Percentiles rank a stretch among this genome's conserved stretches.
Conservation (phyloP, 306 rosid genomes). For the Chamaecrista fasciculata region DNA sequence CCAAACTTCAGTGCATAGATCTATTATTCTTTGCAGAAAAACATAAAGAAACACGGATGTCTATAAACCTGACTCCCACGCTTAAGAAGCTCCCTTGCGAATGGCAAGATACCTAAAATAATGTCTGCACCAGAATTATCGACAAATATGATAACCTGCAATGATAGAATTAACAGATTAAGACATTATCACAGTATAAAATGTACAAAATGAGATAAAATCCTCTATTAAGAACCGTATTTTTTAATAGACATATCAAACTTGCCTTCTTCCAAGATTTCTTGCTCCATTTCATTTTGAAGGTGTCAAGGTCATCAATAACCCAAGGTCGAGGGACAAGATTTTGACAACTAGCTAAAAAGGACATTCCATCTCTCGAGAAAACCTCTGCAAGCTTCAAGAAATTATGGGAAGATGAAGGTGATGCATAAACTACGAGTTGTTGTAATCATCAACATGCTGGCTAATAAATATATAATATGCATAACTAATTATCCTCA, state of each 20-base stretch:
- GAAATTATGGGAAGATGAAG: slow-evolving; percentile 29
- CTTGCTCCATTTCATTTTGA: slow-evolving; percentile 72
- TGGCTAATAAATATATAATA: slow-evolving; percentile 16
- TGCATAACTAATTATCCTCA: neutral
- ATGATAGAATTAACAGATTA: slow-evolving; percentile 30
- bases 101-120: slow-evolving; percentile 89
- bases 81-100: slow-evolving; percentile 91
- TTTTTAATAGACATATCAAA: neutral
- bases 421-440: slow-evolving; percentile 12
- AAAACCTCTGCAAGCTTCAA: slow-evolving; percentile 93
- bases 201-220: slow-evolving; percentile 19
- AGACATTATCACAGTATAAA: slow-evolving; percentile 9
- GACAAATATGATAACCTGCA: slow-evolving; percentile 88
- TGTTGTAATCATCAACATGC: slow-evolving; percentile 12
- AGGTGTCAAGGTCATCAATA: slow-evolving; percentile 83
- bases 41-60: neutral
- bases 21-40: neutral
- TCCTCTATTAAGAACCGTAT: neutral
- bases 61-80: slow-evolving; percentile 75
- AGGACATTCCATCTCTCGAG: slow-evolving; percentile 91
- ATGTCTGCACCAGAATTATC: slow-evolving; percentile 98
- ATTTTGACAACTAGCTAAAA: slow-evolving; percentile 75
- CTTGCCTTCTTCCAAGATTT: slow-evolving; percentile 84
- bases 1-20: slow-evolving; percentile 8
- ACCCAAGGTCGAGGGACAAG: slow-evolving; percentile 93